These are phyloP conservation scores for Yamadazyma insecticola DNA, from an alignment of 805 yeast species.

Conservation along the genomic window DNA sequence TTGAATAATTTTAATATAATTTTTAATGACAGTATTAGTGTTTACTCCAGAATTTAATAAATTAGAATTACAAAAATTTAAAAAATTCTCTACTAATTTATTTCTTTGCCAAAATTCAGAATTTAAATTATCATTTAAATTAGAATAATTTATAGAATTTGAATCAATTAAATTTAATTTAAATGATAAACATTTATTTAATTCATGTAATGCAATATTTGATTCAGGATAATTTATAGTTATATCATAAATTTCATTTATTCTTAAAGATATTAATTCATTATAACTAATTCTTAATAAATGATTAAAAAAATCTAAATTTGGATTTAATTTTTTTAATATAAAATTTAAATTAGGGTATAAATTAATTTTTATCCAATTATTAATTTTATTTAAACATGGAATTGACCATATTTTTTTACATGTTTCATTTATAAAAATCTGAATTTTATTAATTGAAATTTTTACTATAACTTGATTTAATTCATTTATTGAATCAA, in stretches of 20 bases:
- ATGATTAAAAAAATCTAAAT: constrained; percentile 16
- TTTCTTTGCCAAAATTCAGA: constrained; percentile 44
- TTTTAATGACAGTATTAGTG: constrained; percentile 65
- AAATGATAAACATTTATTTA: constrained; percentile 47
- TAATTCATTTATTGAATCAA: constrained; percentile 18
- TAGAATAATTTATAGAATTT: constrained; percentile 3
- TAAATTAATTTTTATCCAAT: constrained; percentile 35
- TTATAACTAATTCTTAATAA: constrained; percentile 34
- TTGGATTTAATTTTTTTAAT: constrained; percentile 11
- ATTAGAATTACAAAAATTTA: constrained; percentile 35
- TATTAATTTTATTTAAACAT: constrained; percentile 24
- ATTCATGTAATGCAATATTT: constrained; percentile 50
- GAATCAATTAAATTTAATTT: constrained; percentile 25
- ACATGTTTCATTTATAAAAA: constrained; percentile 25
- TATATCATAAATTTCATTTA: constrained; percentile 55
- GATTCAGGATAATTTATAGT: constrained; percentile 52
- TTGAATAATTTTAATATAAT: constrained; percentile 66
- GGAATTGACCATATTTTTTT: constrained; percentile 36
- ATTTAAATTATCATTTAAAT: constrained; percentile 6
- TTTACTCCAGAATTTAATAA: constrained; percentile 78
- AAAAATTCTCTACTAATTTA: constrained; percentile 48
- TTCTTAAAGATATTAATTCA: constrained; percentile 44
- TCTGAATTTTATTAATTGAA: constrained; percentile 31
- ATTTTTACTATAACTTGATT: constrained; percentile 30
- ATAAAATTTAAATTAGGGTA: constrained; percentile 30